phyloP scores from a whole-genome alignment of 2,329 filamentous ascomycete species.

The Grosmannia huntii region DNA sequence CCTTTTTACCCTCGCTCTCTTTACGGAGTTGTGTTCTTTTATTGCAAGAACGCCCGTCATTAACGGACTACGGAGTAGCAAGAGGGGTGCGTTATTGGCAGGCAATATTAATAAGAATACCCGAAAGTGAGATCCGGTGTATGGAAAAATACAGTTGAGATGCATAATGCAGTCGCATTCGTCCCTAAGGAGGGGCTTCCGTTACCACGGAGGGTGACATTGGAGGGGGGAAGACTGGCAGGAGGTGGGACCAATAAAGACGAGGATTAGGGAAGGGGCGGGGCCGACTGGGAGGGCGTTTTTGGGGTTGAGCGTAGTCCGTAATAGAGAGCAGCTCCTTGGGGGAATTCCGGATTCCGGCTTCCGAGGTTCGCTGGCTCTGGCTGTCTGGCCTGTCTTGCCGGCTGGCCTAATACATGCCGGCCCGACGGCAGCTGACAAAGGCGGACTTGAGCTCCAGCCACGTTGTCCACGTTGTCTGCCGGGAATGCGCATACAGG shows the following conservation, averaged over 20 bases:
- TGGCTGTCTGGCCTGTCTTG: no score
- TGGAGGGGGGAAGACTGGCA: neutral
- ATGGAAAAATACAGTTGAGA: neutral
- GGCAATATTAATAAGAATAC: neutral
- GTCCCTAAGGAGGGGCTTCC: neutral
- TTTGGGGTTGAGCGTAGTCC: neutral
- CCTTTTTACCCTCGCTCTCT: neutral
- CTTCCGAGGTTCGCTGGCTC: no score
- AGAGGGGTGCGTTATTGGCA: neutral
- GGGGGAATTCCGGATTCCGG: no score
- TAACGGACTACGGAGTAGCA: no score
- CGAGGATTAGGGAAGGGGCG: neutral
- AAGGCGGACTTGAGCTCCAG: neutral
- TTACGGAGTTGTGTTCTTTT: neutral
- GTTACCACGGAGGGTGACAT: neutral
- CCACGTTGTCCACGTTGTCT: neutral
- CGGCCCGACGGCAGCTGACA: neutral
- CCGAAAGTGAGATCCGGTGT: neutral
- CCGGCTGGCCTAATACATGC: neutral
- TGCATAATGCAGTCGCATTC: neutral
- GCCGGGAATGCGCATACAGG: neutral
- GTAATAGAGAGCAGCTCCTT: neutral
- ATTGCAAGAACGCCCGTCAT: no score
- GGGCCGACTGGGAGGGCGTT: no score
- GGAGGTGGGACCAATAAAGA: neutral